A percentile compares a stretch with the other conserved stretches of the same genome.
Evolutionary conservation across 208 protist genomes (phyloP).

Genomic region (Leishmania mexicana): DNA sequence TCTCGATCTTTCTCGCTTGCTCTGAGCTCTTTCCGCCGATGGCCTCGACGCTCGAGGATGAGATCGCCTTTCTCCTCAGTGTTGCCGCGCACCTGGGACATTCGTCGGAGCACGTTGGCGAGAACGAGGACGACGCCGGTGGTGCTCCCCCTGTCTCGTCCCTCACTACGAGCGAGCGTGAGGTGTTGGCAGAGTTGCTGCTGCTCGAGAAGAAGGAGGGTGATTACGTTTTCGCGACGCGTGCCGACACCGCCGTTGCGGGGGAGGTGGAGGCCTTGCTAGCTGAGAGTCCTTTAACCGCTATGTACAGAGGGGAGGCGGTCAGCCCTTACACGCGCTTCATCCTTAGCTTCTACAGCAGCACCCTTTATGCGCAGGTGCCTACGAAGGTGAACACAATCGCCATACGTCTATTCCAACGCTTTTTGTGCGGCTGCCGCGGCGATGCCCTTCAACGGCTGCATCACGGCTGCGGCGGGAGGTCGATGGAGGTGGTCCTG

Average conservation of each 20-base stretch:
- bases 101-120: background rate
- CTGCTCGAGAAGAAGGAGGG: constrained; percentile 19
- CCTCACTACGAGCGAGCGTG: constrained; percentile 6
- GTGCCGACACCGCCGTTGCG: background rate
- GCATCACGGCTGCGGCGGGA: constrained; percentile 12
- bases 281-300: constrained; percentile 23
- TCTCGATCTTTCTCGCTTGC: background rate
- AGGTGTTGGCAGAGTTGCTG: constrained; percentile 27
- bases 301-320: constrained; percentile 22
- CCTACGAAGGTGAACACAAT: constrained; percentile 14
- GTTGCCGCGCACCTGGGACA: constrained; percentile 15
- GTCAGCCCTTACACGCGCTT: constrained; percentile 31
- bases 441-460: constrained; percentile 5
- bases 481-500: constrained; percentile 28
- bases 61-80: constrained; percentile 25
- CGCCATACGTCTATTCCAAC: constrained; percentile 35
- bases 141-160: background rate
- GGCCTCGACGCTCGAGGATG: constrained; percentile 16
- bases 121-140: background rate
- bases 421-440: constrained; percentile 25
- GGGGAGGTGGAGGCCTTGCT: constrained; percentile 8
- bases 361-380: constrained; percentile 19
- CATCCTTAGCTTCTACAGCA: constrained; percentile 31
- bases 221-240: background rate
- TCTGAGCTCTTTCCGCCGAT: background rate